Evolutionary conservation across 805 yeast genomes (phyloP), one percentile per base, ranked within the genome.

Genomic region (Yarrowia sp.): DNA sequence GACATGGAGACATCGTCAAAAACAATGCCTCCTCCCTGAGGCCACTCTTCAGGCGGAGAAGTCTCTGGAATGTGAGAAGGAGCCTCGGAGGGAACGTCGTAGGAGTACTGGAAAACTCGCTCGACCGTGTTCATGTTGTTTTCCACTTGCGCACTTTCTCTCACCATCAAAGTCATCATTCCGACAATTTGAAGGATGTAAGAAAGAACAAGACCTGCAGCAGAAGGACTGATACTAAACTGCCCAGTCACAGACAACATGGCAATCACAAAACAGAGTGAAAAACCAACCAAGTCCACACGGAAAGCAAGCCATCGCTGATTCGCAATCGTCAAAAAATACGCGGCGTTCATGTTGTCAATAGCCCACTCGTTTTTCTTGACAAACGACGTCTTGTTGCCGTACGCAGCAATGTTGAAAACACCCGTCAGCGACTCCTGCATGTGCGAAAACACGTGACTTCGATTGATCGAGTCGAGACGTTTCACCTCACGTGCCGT

Each of bases 1-100:
- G 96, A 81, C 68, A 94, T 79, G 1, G 96, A 86, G 38, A 93
- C 77, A 69, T 88, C 82, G 33, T 82, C 74, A 47, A 93, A 91
- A 64, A 83, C 85, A 63, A 93, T 85, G 49, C 76, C 86, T 70
- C 99, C 99, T 14, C 77, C 73, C 55, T 80, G 79, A 16, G 99
- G 99, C 99, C 99, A 93, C 71, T 67, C 64, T 78, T 39, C 36
- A 10, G 81, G 73, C 0, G 78, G 67, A 4, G 84, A 81, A 12
- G 96, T 29, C 64, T 81, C 85, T 14, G 83, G 83, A 25, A 82
- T 73, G 21, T 80, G 76, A 81, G 13, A 79, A 0, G 84, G 77
- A 4, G 83, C 84, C 71, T 87, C 92, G 68, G 82, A 83, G 1
- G 83, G 84, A 62, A 86, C 72, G 16, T 80, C 76, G 63, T 73